Evolutionary conservation across 352 stramenopile genomes (phyloP).

Genomic region (Phytophthora podocarpi): DNA sequence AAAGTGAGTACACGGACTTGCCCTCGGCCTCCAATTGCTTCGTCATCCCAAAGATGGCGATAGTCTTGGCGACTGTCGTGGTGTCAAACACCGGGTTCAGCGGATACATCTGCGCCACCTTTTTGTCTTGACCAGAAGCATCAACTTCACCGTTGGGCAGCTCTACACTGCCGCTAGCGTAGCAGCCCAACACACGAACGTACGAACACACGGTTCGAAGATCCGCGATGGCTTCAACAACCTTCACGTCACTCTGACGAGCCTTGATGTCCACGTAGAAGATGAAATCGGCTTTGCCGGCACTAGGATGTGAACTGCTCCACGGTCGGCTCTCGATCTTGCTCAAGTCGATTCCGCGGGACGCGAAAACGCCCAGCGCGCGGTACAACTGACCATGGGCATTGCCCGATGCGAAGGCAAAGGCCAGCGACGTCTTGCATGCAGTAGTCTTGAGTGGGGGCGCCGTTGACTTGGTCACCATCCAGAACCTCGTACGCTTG

Average conservation of each 20-base stretch:
- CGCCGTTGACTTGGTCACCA: conserved; percentile 65
- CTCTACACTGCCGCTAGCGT: conserved; percentile 47
- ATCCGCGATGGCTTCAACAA: conserved; percentile 76
- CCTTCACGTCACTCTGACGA: conserved; percentile 57
- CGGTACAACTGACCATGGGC: conserved; percentile 64
- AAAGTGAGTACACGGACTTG: conserved; percentile 91
- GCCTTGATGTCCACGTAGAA: conserved; percentile 79
- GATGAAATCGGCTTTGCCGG: conserved; percentile 59
- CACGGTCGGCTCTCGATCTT: conserved; percentile 80
- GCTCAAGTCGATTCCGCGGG: conserved; percentile 62
- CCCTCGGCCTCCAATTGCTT: conserved; percentile 95
- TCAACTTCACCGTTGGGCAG: not conserved
- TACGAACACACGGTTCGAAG: conserved; percentile 81
- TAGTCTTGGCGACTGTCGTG: conserved; percentile 88
- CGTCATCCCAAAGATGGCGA: conserved; percentile 93
- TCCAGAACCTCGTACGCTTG: conserved; percentile 88
- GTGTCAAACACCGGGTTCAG: conserved; percentile 82
- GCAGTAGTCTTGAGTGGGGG: conserved; percentile 19
- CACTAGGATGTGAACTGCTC: conserved; percentile 19
- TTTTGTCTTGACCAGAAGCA: conserved; percentile 16
- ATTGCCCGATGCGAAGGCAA: conserved; percentile 73
- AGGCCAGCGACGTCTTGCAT: conserved; percentile 77
- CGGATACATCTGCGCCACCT: conserved; percentile 62
- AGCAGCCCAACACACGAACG: conserved; percentile 85
- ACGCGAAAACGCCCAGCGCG: conserved; percentile 65